Base-by-base conservation (phyloP, 83 land plant species). In the Picea abies region DNA sequence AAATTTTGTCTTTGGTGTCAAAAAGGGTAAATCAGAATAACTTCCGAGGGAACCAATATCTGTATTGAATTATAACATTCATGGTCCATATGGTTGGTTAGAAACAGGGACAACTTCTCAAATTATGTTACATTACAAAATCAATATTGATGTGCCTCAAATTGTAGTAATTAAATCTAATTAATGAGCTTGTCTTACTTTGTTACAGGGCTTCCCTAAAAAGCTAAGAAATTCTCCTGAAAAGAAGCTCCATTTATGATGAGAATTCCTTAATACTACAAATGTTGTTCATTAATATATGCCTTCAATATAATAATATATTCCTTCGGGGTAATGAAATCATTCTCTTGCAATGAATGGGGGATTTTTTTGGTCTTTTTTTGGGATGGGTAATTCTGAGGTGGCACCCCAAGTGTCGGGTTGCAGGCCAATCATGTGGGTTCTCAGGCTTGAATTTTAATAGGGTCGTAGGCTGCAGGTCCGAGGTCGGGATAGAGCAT, bases 31-130 rank as follows among this genome's bases (percentile, higher is more conserved):
- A 32, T 32, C 1, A 1, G 35, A 32, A 82, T 94, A 96, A 82
- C 93, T 89, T 84, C 91, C 99, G 8, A 96, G 82, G n/a, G 89
- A 80, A 68, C 95, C 99, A 67, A 94, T 85, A 86, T 94, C 97
- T 91, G 89, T 63, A 85, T 23, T 87, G 81, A 69, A 95, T 97
- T 63, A 94, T 87, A 86, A 93, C 9, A 94, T 91, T 89, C 68
- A 85, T 26, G 39, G 71, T 60, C 61, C 77, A 76, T 65, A 68
- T n/a, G 81, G 1, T 19, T 52, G 69, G 56, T 79, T 49, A 77
- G 63, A 79, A 52, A 4, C 14, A 76, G 70, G 60, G 35, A 82
- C 1, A 73, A 15, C 1, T 39, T 3, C 77, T 14, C 9, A 6
- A 15, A 73, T 73, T 41, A 73, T n/a, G 22, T n/a, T 11, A 10